Conservation (phyloP, 805 yeast species). For the Maudiozyma saulgeensis region DNA sequence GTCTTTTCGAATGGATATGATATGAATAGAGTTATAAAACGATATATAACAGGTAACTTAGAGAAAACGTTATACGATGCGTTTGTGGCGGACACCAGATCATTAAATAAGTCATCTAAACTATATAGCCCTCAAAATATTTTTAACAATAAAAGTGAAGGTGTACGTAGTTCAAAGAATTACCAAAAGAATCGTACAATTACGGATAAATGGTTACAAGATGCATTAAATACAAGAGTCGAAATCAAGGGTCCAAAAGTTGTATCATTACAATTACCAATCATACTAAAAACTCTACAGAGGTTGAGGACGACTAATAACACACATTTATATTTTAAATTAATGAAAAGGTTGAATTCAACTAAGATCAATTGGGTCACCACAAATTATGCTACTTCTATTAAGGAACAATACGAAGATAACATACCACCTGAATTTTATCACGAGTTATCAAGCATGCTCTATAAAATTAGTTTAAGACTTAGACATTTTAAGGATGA, state of each 20-base stretch:
- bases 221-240: conserved; percentile 7
- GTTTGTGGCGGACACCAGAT: not conserved
- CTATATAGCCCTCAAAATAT: conserved; percentile 1
- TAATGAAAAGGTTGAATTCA: conserved; percentile 15
- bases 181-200: conserved; percentile 2
- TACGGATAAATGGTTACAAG: conserved; percentile 16
- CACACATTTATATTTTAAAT: conserved; percentile 12
- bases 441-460: conserved; percentile 20
- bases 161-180: not conserved
- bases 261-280: conserved; percentile 3
- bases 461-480: conserved; percentile 11
- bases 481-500: not conserved
- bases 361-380: conserved; percentile 18
- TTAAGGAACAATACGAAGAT: not conserved
- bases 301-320: conserved; percentile 14
- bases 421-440: conserved; percentile 20
- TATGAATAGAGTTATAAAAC: not conserved
- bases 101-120: conserved; percentile 1
- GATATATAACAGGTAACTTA: not conserved
- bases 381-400: conserved; percentile 6
- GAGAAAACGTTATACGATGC: conserved; percentile 2
- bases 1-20: not conserved
- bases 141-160: not conserved
- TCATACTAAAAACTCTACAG: conserved; percentile 17
- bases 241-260: not conserved